A percentile compares a stretch with the other conserved stretches of the same genome.
These are phyloP conservation scores for Jatropha podagrica DNA, from an alignment of 441 rosid species.

Conservation along the genomic window DNA sequence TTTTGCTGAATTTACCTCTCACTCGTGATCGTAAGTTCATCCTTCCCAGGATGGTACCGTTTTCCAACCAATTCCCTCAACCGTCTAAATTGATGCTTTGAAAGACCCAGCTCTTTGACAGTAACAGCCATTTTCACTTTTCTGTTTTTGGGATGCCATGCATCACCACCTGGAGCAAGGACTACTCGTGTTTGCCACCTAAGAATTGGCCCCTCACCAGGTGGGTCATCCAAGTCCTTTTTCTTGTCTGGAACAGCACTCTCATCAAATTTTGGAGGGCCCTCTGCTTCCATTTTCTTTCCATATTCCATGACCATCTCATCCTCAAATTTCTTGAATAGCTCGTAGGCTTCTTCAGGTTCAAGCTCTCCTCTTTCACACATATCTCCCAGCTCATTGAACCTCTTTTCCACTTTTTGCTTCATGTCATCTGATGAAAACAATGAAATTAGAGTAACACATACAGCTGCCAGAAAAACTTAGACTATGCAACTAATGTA, in stretches of 20 bases:
- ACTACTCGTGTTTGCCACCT: constrained; percentile 87
- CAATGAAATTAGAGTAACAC: constrained; percentile 7
- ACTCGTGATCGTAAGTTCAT: constrained; percentile 88
- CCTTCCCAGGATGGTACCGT: constrained; percentile 88
- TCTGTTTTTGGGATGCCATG: constrained; percentile 98
- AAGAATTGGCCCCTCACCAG: constrained; percentile 87
- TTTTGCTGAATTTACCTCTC: constrained; percentile 61
- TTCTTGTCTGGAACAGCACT: constrained; percentile 45
- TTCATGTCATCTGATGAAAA: constrained; percentile 67
- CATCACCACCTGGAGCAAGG: constrained; percentile 89
- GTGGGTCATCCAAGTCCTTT: constrained; percentile 63
- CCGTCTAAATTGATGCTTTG: constrained; percentile 69
- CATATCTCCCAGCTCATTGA: constrained; percentile 78
- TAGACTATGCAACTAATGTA: background rate
- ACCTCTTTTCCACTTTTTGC: constrained; percentile 67
- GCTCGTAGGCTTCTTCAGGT: constrained; percentile 74
- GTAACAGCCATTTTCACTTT: constrained; percentile 87
- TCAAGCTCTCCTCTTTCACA: constrained; percentile 77
- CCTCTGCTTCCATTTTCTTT: constrained; percentile 59
- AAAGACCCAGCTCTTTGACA: constrained; percentile 92
- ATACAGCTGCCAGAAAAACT: constrained; percentile 3
- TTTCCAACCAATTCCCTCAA: constrained; percentile 79
- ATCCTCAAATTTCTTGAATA: constrained; percentile 81
- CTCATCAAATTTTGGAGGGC: constrained; percentile 57
- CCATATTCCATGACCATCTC: constrained; percentile 68